A percentile compares a stretch with the other conserved stretches of the same genome.
Evolutionary conservation across 1,284 basidiomycete species (phyloP).

Genomic region (Naganishia cerealis): DNA sequence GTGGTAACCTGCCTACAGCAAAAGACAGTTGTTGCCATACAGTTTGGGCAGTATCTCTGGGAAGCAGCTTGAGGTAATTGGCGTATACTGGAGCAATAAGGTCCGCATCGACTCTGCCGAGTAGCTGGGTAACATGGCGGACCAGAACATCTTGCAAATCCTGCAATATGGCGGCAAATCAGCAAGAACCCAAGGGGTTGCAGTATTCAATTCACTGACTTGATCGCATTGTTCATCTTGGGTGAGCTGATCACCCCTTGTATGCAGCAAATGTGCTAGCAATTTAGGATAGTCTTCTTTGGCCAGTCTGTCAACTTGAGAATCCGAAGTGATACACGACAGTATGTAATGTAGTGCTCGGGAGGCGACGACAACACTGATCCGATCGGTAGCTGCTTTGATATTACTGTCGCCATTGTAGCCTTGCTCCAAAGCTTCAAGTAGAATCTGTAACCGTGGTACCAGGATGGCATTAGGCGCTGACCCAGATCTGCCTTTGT

Average conservation of each 20-base stretch:
- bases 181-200: not conserved
- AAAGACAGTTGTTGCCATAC: conserved; percentile 22
- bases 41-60: not conserved
- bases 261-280: conserved; percentile 7
- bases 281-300: conserved; percentile 26
- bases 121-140: not conserved
- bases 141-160: conserved; percentile 4
- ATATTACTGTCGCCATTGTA: not conserved
- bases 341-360: conserved; percentile 1
- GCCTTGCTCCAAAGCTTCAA: conserved; percentile 24
- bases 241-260: not conserved
- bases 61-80: conserved; percentile 15
- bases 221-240: not conserved
- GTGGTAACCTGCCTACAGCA: conserved; percentile 4
- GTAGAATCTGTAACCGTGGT: conserved; percentile 8
- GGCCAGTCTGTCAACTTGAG: not conserved
- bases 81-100: conserved; percentile 13
- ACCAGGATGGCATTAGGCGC: not conserved
- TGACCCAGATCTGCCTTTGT: not conserved
- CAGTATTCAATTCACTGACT: conserved; percentile 12
- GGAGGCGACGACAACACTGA: not conserved
- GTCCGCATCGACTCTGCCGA: conserved; percentile 1
- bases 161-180: not conserved
- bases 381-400: conserved; percentile 4
- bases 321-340: not conserved